Evolutionary conservation across 371 early-diverging fungal genomes (phyloP), one percentile per base, ranked within the genome.

Genomic region (Rhizopus delemar): DNA sequence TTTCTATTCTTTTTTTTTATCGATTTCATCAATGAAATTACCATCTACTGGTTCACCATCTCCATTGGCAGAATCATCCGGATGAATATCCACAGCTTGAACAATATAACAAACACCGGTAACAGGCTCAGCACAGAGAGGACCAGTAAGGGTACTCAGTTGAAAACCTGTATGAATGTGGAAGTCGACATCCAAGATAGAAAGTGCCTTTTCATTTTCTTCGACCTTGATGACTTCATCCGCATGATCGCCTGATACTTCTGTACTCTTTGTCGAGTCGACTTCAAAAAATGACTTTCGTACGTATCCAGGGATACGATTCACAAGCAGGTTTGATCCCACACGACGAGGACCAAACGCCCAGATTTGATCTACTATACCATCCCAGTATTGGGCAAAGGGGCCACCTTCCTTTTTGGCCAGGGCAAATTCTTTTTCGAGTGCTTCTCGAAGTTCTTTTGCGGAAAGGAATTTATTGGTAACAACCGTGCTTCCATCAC

Each of bases 91-190:
- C 50, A 96, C 80, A 22, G 78, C 76, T 70, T 97, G 90, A 29
- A 98, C 69, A 34, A 96, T 87, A 62, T 90, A 90, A n/a, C 86
- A 87, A 4, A 93, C 90, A 16, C 98, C 98, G 11, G 83, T 80
- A 70, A 97, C 70, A 4, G 98, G 98, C 64, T 99, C 98, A 43
- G 86, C 88, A 69, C 98, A 97, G 46, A 99, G 77, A 4, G 99
- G 98, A 1, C 99, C 99, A 0, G 85, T 74, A 15, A 86, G 70
- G 3, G 94, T 91, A 2, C 94, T 89, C n/a, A 97, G 74, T 73
- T 98, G 98, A 85, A 98, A 99, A 1, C 95, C 98, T 13, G 93
- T 87, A n/a, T 83, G 78, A 16, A 99, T 81, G 57, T 84, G 77
- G 73, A 90, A 89, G 48, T 91, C 92, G 55, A 91, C 72, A 60